Conservation (phyloP, 2,329 filamentous ascomycete species). For the Trichoderma aggressivum region DNA sequence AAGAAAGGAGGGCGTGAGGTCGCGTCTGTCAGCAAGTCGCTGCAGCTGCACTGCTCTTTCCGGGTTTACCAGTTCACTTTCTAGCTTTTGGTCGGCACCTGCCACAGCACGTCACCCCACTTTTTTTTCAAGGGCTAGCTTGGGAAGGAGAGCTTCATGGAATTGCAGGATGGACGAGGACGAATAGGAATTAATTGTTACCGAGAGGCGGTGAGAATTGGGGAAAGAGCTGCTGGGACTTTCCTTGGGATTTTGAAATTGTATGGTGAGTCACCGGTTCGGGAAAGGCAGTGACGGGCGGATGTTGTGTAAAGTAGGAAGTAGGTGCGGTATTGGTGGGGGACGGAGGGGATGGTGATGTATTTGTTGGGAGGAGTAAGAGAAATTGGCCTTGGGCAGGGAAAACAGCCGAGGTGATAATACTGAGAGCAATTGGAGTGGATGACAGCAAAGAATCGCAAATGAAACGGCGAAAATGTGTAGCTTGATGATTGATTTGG, state of each 20-base stretch:
- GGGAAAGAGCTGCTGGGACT: neutral
- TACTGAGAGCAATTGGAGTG: neutral
- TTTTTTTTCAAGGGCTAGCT: neutral
- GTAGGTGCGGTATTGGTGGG: neutral
- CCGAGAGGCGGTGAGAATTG: neutral
- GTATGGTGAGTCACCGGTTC: neutral
- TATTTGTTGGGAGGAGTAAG: neutral
- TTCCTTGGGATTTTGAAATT: neutral
- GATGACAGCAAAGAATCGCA: too few relatives aligned
- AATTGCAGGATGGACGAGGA: neutral
- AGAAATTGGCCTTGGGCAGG: neutral
- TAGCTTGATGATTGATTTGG: too few relatives aligned
- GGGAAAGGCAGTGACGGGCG: neutral
- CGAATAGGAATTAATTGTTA: neutral
- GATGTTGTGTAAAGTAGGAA: neutral
- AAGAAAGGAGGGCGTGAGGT: too few relatives aligned
- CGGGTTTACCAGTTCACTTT: too few relatives aligned
- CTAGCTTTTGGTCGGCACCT: too few relatives aligned
- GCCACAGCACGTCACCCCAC: neutral
- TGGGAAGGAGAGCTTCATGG: neutral
- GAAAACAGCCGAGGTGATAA: too few relatives aligned
- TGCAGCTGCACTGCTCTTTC: too few relatives aligned
- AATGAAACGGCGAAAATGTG: too few relatives aligned
- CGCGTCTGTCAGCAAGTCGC: too few relatives aligned
- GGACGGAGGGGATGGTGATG: neutral